Conservation (phyloP, 768 basidiomycete species). For the Serpula lacrymans region DNA sequence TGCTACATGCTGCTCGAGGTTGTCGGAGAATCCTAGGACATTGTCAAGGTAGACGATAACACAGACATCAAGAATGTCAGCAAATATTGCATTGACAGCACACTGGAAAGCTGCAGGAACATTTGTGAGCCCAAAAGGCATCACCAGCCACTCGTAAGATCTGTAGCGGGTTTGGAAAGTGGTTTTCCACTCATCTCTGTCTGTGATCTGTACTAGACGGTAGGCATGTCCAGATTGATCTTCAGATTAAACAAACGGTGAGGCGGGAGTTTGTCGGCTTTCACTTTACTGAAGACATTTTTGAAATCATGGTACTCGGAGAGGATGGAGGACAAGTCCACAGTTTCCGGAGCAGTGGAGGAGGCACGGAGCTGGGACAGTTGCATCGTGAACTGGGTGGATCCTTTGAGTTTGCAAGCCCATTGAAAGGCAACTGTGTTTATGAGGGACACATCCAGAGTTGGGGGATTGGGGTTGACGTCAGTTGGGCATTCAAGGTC, state of each 20-base stretch:
- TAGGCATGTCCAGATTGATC: too few species aligned
- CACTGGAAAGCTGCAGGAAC: constrained; percentile 40
- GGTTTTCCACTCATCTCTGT: constrained; percentile 12
- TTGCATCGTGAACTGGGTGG: too few species aligned
- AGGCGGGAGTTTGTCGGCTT: constrained; percentile 2
- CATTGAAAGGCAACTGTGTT: constrained; percentile 7
- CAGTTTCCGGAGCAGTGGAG: not conserved
- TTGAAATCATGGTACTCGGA: constrained; percentile 14
- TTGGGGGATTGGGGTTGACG: not conserved
- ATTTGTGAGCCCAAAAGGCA: constrained; percentile 37
- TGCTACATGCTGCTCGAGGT: constrained; percentile 29
- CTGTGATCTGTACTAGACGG: constrained; percentile 32
- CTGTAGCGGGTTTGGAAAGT: not conserved
- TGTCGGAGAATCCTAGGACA: constrained; percentile 40
- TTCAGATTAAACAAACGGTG: too few species aligned
- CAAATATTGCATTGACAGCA: constrained; percentile 39
- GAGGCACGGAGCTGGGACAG: too few species aligned
- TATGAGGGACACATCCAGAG: constrained; percentile 8
- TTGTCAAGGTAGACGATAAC: constrained; percentile 43
- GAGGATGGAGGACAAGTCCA: constrained; percentile 6
- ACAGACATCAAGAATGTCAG: constrained; percentile 33
- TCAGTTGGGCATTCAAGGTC: constrained; percentile 1
- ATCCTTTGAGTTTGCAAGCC: too few species aligned
- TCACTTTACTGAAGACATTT: constrained; percentile 12
- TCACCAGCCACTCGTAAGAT: constrained; percentile 20